Evolutionary conservation across 768 basidiomycete genomes (phyloP).

Genomic region (Scleroderma bovista): DNA sequence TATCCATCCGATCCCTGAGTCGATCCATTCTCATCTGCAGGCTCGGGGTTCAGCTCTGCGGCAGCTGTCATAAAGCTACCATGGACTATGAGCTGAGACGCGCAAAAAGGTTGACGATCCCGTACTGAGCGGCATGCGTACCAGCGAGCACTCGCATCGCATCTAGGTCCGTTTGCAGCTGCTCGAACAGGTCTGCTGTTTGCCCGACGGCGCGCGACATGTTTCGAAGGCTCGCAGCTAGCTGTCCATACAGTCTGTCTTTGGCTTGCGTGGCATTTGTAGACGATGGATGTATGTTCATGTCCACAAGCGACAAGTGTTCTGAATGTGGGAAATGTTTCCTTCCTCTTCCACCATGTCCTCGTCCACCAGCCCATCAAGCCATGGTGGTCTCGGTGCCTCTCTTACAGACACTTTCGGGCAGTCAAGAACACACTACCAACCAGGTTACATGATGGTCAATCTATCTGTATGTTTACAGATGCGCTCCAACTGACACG

Average conservation of each 20-base stretch:
- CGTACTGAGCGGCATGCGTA: slow-evolving; percentile 77
- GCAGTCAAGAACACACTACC: slow-evolving; percentile 72
- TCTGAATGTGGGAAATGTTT: no score
- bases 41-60: slow-evolving; percentile 35
- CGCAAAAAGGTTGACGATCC: slow-evolving; percentile 4
- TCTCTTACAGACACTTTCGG: slow-evolving; percentile 63
- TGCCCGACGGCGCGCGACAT: slow-evolving; percentile 64
- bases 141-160: slow-evolving; percentile 78
- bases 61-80: slow-evolving; percentile 48
- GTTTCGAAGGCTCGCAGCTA: slow-evolving; percentile 60
- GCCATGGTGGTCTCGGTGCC: slow-evolving; percentile 37
- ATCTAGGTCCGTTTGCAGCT: slow-evolving; percentile 67
- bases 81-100: background rate
- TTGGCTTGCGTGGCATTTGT: slow-evolving; percentile 72
- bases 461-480: slow-evolving; percentile 11
- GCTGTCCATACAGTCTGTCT: slow-evolving; percentile 73
- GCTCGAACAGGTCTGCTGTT: slow-evolving; percentile 74
- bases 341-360: slow-evolving; percentile 13
- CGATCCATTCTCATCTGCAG: slow-evolving; percentile 12
- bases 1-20: slow-evolving; percentile 1
- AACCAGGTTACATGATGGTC: slow-evolving; percentile 78
- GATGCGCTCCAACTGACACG: background rate
- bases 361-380: slow-evolving; percentile 37
- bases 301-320: no score
- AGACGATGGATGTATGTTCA: slow-evolving; percentile 26